These are phyloP conservation scores for Cadophora sp. DNA, from an alignment of 2,329 filamentous ascomycete species.

Conservation along the genomic window DNA sequence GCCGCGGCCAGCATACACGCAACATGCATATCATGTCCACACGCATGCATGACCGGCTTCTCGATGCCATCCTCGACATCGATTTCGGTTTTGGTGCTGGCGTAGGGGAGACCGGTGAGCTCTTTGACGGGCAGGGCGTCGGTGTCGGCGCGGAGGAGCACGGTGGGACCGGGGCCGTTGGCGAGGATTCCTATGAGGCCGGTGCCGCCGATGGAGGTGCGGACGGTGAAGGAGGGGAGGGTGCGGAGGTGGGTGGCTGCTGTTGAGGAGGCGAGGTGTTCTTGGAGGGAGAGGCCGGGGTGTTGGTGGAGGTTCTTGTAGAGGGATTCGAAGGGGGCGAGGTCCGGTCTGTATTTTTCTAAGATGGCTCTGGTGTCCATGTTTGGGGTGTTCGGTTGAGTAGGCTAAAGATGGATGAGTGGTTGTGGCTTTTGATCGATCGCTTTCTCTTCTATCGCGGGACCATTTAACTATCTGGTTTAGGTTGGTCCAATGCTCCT, in stretches of 20 bases:
- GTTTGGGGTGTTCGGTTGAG: background rate
- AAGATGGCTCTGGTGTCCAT: conserved; percentile 30
- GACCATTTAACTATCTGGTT: no score
- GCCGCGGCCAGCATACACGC: conserved; percentile 61
- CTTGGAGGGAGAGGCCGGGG: conserved; percentile 65
- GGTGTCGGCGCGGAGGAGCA: conserved; percentile 67
- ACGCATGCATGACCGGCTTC: conserved; percentile 71
- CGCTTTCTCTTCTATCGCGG: background rate
- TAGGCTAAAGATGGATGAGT: background rate
- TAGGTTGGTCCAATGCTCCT: no score
- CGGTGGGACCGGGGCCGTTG: conserved; percentile 60
- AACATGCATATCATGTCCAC: conserved; percentile 72
- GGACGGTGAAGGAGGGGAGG: conserved; percentile 50
- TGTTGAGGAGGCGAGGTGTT: conserved; percentile 56
- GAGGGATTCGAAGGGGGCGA: conserved; percentile 53
- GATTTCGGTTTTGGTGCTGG: conserved; percentile 49
- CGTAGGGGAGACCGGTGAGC: conserved; percentile 60
- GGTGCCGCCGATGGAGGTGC: conserved; percentile 61
- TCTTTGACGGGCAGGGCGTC: conserved; percentile 66
- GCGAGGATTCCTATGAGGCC: conserved; percentile 61
- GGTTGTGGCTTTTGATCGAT: background rate
- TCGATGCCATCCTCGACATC: conserved; percentile 52
- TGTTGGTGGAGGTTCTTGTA: conserved; percentile 66
- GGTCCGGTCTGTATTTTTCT: conserved; percentile 23
- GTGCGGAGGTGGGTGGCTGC: conserved; percentile 50